phyloP scores from a whole-genome alignment of 2,329 filamentous ascomycete species.

The Lojkania enalia region DNA sequence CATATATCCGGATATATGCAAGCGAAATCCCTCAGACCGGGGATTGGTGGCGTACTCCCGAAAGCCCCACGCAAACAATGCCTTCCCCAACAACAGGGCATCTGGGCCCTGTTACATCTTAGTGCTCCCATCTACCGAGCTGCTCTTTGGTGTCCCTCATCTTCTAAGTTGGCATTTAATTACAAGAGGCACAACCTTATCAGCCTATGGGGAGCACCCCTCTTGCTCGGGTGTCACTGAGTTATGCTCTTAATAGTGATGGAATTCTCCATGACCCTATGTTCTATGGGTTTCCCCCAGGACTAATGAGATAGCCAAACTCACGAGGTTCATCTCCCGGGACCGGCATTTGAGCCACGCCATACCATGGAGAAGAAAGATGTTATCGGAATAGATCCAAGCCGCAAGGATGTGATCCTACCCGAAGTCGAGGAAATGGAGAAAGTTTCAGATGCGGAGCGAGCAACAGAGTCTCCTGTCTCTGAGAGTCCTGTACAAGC shows the following conservation, averaged over 20 bases:
- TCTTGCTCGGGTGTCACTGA: neutral
- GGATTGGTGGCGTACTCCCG: neutral
- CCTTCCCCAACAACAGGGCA: neutral
- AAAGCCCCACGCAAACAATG: neutral
- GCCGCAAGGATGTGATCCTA: neutral
- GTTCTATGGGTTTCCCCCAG: neutral
- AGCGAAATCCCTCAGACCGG: conserved; percentile 1
- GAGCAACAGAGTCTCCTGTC: neutral
- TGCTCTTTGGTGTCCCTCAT: neutral
- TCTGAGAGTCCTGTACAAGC: neutral
- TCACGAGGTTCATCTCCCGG: neutral
- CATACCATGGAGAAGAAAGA: neutral
- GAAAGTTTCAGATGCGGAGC: neutral
- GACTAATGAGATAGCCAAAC: conserved; percentile 1
- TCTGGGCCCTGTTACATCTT: neutral
- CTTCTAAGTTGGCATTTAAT: conserved; percentile 2
- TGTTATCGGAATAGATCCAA: neutral
- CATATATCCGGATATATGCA: conserved; percentile 7
- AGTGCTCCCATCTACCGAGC: conserved; percentile 5
- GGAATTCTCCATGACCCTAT: neutral
- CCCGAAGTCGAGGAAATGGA: conserved; percentile 3
- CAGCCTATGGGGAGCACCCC: conserved; percentile 4
- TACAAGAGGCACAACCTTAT: conserved; percentile 1
- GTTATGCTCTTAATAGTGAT: neutral
- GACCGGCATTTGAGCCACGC: neutral